Conservation (phyloP, 2,329 filamentous ascomycete species). For the Nigrospora osmanthi region DNA sequence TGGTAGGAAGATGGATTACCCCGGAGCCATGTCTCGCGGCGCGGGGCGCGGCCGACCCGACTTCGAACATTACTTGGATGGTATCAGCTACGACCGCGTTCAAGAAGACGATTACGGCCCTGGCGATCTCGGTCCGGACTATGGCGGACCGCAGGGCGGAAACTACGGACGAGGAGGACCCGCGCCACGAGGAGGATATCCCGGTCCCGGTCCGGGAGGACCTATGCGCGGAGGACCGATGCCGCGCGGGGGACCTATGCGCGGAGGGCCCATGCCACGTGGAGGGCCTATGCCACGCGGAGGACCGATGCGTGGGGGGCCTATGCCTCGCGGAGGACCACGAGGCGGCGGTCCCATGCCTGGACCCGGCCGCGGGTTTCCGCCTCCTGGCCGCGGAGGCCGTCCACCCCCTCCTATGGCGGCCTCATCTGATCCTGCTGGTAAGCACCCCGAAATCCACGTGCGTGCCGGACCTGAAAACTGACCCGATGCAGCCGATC, state of each 20-base stretch:
- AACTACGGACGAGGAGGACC: slow-evolving; percentile 36
- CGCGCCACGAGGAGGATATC: slow-evolving; percentile 27
- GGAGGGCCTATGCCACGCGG: slow-evolving; percentile 25
- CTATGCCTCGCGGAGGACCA: slow-evolving; percentile 29
- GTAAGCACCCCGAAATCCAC: slow-evolving; percentile 10
- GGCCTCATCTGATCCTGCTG: slow-evolving; percentile 25
- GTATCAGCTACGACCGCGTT: slow-evolving; percentile 35
- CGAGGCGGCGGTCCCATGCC: slow-evolving; percentile 14
- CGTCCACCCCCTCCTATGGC: slow-evolving; percentile 30
- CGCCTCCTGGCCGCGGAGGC: slow-evolving; percentile 24
- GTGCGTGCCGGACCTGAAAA: neutral
- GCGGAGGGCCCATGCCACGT: slow-evolving; percentile 21
- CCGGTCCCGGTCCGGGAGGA: slow-evolving; percentile 26
- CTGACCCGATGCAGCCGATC: slow-evolving; percentile 9
- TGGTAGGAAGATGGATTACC: neutral
- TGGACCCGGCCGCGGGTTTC: slow-evolving; percentile 16
- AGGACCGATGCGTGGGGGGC: slow-evolving; percentile 27
- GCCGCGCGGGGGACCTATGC: slow-evolving; percentile 25
- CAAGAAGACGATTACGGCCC: slow-evolving; percentile 38
- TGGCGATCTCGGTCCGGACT: slow-evolving; percentile 32
- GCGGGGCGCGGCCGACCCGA: slow-evolving; percentile 4
- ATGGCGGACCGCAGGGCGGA: slow-evolving; percentile 30
- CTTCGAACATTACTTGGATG: neutral
- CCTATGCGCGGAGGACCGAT: slow-evolving; percentile 32
- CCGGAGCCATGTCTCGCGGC: slow-evolving; percentile 8